Evolutionary conservation across 164 flowering plant species (phyloP).

Genomic region (Chloranthus sessilifolius): DNA sequence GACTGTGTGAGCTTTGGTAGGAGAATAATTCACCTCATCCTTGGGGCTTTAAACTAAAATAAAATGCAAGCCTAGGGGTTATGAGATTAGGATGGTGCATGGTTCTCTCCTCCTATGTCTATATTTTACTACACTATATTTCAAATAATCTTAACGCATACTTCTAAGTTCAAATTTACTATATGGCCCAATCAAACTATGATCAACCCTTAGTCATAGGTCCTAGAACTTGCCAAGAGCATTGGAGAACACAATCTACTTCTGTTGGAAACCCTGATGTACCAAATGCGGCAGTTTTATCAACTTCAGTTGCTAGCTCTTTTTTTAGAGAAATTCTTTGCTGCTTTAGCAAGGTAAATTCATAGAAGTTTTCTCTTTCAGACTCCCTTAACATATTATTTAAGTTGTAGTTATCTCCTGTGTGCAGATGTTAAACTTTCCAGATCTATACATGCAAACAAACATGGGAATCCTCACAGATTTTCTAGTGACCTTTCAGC

Average conservation of each 20-base stretch:
- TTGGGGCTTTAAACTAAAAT: too few relatives aligned
- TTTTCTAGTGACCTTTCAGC: conserved; percentile 64
- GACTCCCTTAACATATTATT: background rate
- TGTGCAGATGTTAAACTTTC: conserved; percentile 54
- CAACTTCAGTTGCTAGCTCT: conserved; percentile 34
- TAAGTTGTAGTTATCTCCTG: conserved; percentile 1
- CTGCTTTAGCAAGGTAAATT: conserved; percentile 57
- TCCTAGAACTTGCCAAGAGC: conserved; percentile 48
- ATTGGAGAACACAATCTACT: conserved; percentile 55
- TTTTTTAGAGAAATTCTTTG: conserved; percentile 50
- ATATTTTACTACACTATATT: too few relatives aligned
- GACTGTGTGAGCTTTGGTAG: too few relatives aligned
- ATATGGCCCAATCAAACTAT: too few relatives aligned
- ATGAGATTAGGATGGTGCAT: too few relatives aligned
- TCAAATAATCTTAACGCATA: too few relatives aligned
- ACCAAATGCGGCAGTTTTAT: conserved; percentile 28
- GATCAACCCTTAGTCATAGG: too few relatives aligned
- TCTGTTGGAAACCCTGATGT: conserved; percentile 57
- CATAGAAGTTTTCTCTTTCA: conserved; percentile 5
- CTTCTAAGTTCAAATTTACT: too few relatives aligned
- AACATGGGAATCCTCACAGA: conserved; percentile 36
- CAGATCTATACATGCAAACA: conserved; percentile 28
- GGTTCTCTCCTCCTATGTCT: too few relatives aligned
- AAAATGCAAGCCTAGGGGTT: too few relatives aligned
- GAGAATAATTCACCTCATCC: too few relatives aligned